phyloP scores from a whole-genome alignment of 2,329 filamentous ascomycete genomes.

The Xylariaceae sp. region DNA sequence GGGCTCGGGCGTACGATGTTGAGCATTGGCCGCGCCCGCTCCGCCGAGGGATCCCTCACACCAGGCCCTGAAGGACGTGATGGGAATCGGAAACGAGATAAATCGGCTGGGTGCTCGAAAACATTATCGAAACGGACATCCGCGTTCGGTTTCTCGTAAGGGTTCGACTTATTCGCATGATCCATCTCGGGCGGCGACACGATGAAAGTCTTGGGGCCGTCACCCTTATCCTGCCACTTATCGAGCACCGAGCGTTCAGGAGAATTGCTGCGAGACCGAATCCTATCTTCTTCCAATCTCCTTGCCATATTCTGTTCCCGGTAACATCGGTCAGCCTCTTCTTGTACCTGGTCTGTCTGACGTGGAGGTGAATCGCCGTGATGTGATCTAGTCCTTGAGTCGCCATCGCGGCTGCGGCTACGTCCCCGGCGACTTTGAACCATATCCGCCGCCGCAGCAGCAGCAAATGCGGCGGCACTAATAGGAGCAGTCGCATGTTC shows the following conservation, averaged over 20 bases:
- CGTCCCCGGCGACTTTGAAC: constrained; percentile 25
- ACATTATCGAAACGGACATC: constrained; percentile 55
- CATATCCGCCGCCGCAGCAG: constrained; percentile 36
- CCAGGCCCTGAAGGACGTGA: constrained; percentile 28
- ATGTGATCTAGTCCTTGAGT: constrained; percentile 28
- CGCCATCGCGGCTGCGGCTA: constrained; percentile 25
- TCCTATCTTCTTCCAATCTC: constrained; percentile 45
- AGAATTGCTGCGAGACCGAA: constrained; percentile 43
- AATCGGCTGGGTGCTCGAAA: constrained; percentile 43
- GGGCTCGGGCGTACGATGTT: constrained; percentile 57
- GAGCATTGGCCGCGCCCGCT: constrained; percentile 49
- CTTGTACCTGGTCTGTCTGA: constrained; percentile 40
- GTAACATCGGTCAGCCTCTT: constrained; percentile 51
- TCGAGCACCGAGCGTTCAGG: constrained; percentile 47
- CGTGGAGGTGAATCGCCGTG: constrained; percentile 20
- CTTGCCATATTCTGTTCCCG: constrained; percentile 47
- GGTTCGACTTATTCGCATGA: constrained; percentile 34
- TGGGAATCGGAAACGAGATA: constrained; percentile 29
- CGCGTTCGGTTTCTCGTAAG: constrained; percentile 53
- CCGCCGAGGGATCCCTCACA: constrained; percentile 45
- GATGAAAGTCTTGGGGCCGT: constrained; percentile 32
- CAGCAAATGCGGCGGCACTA: constrained; percentile 37
- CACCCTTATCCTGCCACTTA: constrained; percentile 40
- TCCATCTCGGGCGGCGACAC: constrained; percentile 46
- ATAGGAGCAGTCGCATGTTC: constrained; percentile 42